A percentile compares a stretch with the other conserved stretches of the same genome.
phyloP scores from a whole-genome alignment of 352 stramenopile species.

The Blastocystis sp. region DNA sequence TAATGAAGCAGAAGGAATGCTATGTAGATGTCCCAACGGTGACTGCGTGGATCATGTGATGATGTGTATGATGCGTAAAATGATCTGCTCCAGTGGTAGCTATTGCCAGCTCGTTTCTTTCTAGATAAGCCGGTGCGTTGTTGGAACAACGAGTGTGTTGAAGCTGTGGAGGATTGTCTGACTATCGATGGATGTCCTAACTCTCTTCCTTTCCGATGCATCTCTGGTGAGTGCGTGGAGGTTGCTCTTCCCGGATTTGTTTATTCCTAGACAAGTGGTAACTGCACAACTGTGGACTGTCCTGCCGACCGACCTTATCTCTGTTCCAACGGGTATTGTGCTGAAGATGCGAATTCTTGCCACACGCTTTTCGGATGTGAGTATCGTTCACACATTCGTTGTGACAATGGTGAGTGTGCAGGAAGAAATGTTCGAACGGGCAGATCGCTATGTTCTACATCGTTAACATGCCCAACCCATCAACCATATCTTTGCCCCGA shows the following conservation, averaged over 20 bases:
- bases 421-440: background rate
- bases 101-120: background rate
- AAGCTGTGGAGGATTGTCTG: background rate
- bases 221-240: slow-evolving; percentile 1
- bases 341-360: background rate
- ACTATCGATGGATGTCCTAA: background rate
- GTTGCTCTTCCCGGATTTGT: background rate
- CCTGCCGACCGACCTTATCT: background rate
- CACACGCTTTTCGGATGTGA: background rate
- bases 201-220: background rate
- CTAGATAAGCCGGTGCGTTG: slow-evolving; percentile 15
- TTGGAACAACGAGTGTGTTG: slow-evolving; percentile 46
- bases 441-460: background rate
- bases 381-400: background rate
- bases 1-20: background rate
- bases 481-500: slow-evolving; percentile 10
- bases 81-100: background rate
- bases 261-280: background rate
- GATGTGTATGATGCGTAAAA: background rate
- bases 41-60: background rate
- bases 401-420: background rate
- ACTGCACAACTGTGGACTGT: background rate
- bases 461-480: background rate
- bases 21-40: slow-evolving; percentile 35
- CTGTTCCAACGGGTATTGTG: slow-evolving; percentile 22